These are phyloP conservation scores for Aureobasidium subglaciale DNA, from an alignment of 2,329 filamentous ascomycete genomes.

Conservation along the genomic window DNA sequence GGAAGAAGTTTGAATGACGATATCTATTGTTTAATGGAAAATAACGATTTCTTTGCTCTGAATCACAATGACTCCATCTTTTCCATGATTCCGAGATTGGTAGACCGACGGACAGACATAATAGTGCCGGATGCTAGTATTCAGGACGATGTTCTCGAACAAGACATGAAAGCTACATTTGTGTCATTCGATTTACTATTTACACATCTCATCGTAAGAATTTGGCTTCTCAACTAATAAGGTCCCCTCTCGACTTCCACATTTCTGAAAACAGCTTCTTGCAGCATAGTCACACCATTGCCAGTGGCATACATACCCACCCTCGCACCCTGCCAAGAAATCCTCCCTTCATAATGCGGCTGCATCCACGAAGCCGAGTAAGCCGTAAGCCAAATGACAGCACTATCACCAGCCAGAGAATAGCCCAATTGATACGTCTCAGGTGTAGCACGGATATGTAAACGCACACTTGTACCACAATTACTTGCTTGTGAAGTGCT, in stretches of 20 bases:
- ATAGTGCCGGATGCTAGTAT: too few relatives aligned
- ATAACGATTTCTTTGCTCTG: too few relatives aligned
- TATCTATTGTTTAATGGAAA: too few relatives aligned
- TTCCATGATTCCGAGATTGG: not conserved
- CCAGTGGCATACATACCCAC: not conserved
- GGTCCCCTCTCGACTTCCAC: not conserved
- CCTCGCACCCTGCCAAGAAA: not conserved
- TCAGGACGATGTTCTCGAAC: too few relatives aligned
- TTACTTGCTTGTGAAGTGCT: too few relatives aligned
- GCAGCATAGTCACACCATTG: not conserved
- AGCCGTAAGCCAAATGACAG: not conserved
- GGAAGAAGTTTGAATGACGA: not conserved
- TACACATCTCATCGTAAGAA: too few relatives aligned
- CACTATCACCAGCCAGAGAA: not conserved
- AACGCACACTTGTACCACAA: not conserved
- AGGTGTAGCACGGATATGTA: not conserved
- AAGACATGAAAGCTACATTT: too few relatives aligned
- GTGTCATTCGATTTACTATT: too few relatives aligned
- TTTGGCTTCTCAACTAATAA: not conserved
- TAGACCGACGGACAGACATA: too few relatives aligned
- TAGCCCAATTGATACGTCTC: conserved; percentile 1
- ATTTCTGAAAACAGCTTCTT: not conserved
- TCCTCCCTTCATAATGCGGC: not conserved
- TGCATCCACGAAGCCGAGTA: not conserved
- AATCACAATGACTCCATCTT: too few relatives aligned